Evolutionary conservation across 805 yeast species (phyloP).

Genomic region (Cyberlindnera nakhonratchasimensis): DNA sequence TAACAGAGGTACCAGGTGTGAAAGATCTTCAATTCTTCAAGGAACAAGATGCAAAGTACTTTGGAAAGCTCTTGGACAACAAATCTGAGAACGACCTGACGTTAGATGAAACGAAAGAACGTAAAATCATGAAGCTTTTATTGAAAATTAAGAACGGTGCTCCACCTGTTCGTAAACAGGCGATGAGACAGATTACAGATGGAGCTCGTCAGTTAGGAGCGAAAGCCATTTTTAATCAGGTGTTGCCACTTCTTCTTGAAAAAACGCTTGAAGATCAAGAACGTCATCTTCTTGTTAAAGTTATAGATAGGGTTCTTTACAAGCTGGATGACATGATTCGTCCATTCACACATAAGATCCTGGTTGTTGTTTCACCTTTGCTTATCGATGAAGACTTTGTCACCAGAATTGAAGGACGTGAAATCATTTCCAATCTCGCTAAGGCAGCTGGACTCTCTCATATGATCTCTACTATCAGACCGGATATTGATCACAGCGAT

Average conservation of each 20-base stretch:
- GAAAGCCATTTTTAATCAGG: constrained; percentile 57
- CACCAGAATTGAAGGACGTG: constrained; percentile 76
- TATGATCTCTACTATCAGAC: constrained; percentile 74
- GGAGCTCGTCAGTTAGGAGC: constrained; percentile 68
- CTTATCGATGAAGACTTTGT: constrained; percentile 74
- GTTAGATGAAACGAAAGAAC: constrained; percentile 53
- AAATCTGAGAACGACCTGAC: constrained; percentile 35
- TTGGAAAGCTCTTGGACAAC: constrained; percentile 52
- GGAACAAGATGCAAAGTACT: constrained; percentile 67
- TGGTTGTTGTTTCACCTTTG: constrained; percentile 74
- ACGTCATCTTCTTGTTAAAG: constrained; percentile 75
- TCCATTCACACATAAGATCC: constrained; percentile 70
- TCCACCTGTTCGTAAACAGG: constrained; percentile 60
- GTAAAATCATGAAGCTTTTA: constrained; percentile 58
- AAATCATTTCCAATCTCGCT: constrained; percentile 68
- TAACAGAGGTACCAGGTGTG: constrained; percentile 60
- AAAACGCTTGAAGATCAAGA: constrained; percentile 74
- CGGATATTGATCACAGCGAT: constrained; percentile 79
- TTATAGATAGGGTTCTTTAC: constrained; percentile 64
- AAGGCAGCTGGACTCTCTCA: constrained; percentile 80
- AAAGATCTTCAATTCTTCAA: constrained; percentile 66
- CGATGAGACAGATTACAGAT: constrained; percentile 64
- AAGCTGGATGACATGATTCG: constrained; percentile 60
- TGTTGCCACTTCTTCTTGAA: constrained; percentile 76
- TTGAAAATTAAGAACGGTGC: constrained; percentile 77